Percentiles rank a stretch among this genome's conserved stretches.
Conservation (phyloP, 805 yeast species). For the Metschnikowia amazonensis region DNA sequence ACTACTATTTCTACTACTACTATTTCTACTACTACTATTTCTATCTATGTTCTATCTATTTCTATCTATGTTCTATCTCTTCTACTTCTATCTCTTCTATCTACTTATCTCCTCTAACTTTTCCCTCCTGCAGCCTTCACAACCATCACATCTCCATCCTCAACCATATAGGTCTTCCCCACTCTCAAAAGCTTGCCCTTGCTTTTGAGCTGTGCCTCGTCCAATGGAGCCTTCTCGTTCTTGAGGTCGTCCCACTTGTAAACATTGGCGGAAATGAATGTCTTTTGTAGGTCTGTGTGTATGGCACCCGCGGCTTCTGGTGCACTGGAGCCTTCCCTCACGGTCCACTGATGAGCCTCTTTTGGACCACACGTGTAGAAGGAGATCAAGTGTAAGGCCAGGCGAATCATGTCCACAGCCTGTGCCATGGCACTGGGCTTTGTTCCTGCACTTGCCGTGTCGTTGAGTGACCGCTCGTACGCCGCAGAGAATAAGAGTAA, state of each 20-base stretch:
- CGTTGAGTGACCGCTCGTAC: conserved; percentile 37
- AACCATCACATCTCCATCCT: conserved; percentile 78
- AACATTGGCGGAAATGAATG: conserved; percentile 91
- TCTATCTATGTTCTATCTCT: too few relatives aligned
- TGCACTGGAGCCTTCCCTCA: conserved; percentile 85
- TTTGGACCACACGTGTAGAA: conserved; percentile 95
- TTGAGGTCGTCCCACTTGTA: conserved; percentile 75
- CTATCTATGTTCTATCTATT: too few relatives aligned
- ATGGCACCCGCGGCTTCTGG: conserved; percentile 99
- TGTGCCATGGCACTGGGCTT: conserved; percentile 51
- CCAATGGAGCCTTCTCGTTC: conserved; percentile 39
- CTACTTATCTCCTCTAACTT: background rate
- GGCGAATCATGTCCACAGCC: conserved; percentile 42
- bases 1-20: too few relatives aligned
- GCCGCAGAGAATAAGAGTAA: conserved; percentile 43
- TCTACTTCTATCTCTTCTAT: too few relatives aligned
- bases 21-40: too few relatives aligned
- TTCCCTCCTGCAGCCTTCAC: conserved; percentile 42
- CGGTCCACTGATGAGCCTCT: conserved; percentile 98
- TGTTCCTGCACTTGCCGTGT: conserved; percentile 2
- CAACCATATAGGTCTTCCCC: conserved; percentile 76
- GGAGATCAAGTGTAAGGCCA: conserved; percentile 56
- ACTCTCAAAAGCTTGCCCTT: conserved; percentile 58
- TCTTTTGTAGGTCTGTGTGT: conserved; percentile 91
- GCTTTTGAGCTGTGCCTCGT: conserved; percentile 48